A percentile compares a stretch with the other conserved stretches of the same genome.
phyloP scores from a whole-genome alignment of 345 rosid genomes.

The Arabidopsis thaliana region DNA sequence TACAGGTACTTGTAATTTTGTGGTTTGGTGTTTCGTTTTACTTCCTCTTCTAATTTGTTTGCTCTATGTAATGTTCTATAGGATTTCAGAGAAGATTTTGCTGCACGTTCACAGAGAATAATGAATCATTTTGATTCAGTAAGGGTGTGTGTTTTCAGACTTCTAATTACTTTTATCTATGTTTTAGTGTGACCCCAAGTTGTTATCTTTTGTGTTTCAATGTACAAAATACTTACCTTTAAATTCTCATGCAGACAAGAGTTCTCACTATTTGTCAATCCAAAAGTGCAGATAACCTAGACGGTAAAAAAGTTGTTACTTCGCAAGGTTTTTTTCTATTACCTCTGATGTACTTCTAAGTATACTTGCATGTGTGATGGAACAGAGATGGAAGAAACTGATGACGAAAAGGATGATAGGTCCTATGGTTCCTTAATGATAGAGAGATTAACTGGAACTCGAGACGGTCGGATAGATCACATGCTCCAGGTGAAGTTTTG shows the following conservation, averaged over 20 bases:
- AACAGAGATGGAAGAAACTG: constrained; percentile 57
- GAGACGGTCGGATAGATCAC: constrained; percentile 87
- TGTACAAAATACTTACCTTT: constrained; percentile 25
- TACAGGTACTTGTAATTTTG: constrained; percentile 59
- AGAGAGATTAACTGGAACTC: constrained; percentile 77
- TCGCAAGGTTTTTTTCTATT: constrained; percentile 1
- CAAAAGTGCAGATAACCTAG: constrained; percentile 53
- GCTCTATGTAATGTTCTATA: constrained; percentile 32
- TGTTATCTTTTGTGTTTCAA: constrained; percentile 8
- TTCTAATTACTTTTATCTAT: constrained; percentile 9
- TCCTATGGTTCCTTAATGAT: constrained; percentile 89
- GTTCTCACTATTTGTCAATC: constrained; percentile 88
- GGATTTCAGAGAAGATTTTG: constrained; percentile 87
- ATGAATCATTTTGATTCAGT: constrained; percentile 58
- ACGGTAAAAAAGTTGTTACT: constrained; percentile 54
- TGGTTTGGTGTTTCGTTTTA: constrained; percentile 4
- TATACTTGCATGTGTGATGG: constrained; percentile 25
- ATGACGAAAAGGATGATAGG: constrained; percentile 57
- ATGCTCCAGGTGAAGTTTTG: constrained; percentile 75
- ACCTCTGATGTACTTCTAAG: constrained; percentile 16
- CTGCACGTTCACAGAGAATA: constrained; percentile 74
- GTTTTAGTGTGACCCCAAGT: constrained; percentile 19
- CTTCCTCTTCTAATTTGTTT: constrained; percentile 2
- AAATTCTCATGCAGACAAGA: constrained; percentile 55
- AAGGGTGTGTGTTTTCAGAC: constrained; percentile 53